A percentile compares a stretch with the other conserved stretches of the same genome.
Evolutionary conservation across 306 rosid species (phyloP).

Genomic region (Gleditsia sinensis): DNA sequence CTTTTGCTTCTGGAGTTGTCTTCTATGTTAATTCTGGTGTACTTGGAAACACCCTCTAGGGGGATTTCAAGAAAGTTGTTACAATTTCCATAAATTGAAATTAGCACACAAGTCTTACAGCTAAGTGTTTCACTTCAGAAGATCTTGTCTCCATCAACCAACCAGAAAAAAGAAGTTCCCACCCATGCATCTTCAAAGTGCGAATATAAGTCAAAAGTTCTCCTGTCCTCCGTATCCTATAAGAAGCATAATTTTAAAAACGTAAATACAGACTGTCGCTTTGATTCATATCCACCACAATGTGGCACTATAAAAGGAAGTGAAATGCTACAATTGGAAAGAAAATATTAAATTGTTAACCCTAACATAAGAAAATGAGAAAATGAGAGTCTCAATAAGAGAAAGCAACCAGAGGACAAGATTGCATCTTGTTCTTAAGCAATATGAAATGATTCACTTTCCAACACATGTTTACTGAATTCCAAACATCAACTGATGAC

Average conservation of each 20-base stretch:
- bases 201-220: slow-evolving; percentile 87
- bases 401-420: not conserved
- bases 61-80: slow-evolving; percentile 3
- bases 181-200: slow-evolving; percentile 90
- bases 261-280: slow-evolving; percentile 4
- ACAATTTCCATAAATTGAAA: slow-evolving; percentile 24
- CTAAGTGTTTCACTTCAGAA: slow-evolving; percentile 78
- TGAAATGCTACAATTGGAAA: slow-evolving; percentile 11
- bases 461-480: slow-evolving; percentile 6
- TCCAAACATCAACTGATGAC: not conserved
- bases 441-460: slow-evolving; percentile 9
- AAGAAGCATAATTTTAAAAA: slow-evolving; percentile 15
- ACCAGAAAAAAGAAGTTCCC: slow-evolving; percentile 89
- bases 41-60: not conserved
- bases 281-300: slow-evolving; percentile 29
- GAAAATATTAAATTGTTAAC: slow-evolving; percentile 17
- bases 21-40: not conserved
- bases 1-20: not conserved
- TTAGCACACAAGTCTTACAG: slow-evolving; percentile 54
- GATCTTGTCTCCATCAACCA: slow-evolving; percentile 97
- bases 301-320: not conserved
- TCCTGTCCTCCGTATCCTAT: slow-evolving; percentile 85
- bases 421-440: not conserved
- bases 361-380: slow-evolving; percentile 8
- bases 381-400: slow-evolving; percentile 12